Percentiles rank a stretch among this genome's conserved stretches.
These are phyloP conservation scores for Kalanchoe fedtschenkoi DNA, from an alignment of 164 flowering plant genomes.

Conservation along the genomic window DNA sequence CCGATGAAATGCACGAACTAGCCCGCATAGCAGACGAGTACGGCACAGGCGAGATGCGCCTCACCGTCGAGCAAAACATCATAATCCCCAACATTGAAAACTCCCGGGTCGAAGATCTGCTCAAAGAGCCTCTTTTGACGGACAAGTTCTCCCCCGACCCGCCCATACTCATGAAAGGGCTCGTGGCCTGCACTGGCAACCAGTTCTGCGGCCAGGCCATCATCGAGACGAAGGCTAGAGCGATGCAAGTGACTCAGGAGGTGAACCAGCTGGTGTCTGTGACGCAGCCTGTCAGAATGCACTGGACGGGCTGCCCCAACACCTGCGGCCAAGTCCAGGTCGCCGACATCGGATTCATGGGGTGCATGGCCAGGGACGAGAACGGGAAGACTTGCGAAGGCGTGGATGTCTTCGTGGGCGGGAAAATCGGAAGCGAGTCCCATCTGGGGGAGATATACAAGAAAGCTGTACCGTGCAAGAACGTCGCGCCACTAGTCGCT, in stretches of 20 bases:
- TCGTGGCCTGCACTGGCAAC: constrained; percentile 94
- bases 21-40: constrained; percentile 72
- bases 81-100: constrained; percentile 70
- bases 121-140: constrained; percentile 53
- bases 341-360: constrained; percentile 98
- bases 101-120: constrained; percentile 48
- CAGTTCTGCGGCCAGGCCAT: constrained; percentile 99
- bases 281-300: constrained; percentile 71
- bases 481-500: constrained; percentile 70
- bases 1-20: constrained; percentile 84
- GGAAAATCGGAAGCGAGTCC: constrained; percentile 77
- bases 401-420: constrained; percentile 78
- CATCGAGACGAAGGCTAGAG: constrained; percentile 85
- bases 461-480: constrained; percentile 80
- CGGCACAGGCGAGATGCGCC: constrained; percentile 82
- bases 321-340: constrained; percentile 90
- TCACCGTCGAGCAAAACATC: constrained; percentile 91
- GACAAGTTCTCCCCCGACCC: constrained; percentile 64
- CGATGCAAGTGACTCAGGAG: constrained; percentile 76
- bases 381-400: constrained; percentile 66
- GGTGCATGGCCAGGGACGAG: constrained; percentile 82
- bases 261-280: constrained; percentile 53
- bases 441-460: constrained; percentile 80
- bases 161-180: constrained; percentile 61
- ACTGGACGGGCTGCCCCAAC: constrained; percentile 98